Evolutionary conservation across 176 grass and related monocot species (phyloP).

Genomic region (Oryza rufipogon): DNA sequence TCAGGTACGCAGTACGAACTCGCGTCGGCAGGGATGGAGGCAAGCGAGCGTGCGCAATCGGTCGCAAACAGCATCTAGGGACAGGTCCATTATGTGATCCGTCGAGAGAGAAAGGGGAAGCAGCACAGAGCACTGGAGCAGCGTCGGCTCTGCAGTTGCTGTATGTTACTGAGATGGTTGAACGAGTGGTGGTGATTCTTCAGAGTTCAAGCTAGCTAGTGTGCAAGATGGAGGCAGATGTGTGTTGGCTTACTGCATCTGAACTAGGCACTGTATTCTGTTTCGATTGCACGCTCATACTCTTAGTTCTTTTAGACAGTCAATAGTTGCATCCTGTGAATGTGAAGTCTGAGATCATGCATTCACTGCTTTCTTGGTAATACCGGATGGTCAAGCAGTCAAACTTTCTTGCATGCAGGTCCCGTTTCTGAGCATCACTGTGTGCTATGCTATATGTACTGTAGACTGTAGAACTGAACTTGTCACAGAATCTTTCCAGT

Average conservation of each 20-base stretch:
- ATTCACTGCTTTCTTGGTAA: background rate
- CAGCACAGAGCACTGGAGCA: background rate
- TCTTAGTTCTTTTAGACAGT: background rate
- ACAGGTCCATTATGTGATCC: background rate
- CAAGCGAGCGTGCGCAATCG: background rate
- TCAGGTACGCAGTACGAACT: background rate
- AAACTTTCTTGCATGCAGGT: background rate
- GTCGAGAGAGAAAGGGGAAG: background rate
- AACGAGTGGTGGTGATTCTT: background rate
- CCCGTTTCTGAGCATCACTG: background rate
- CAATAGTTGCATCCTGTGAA: background rate
- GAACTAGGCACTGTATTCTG: no score
- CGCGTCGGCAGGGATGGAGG: slow-evolving; percentile 17
- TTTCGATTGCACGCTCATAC: no score
- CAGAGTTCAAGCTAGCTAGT: no score
- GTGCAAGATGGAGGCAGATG: no score
- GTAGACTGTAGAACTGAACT: background rate
- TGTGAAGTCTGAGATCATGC: background rate
- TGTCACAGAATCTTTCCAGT: background rate
- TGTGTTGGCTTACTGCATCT: no score
- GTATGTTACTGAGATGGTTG: background rate
- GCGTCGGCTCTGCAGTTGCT: background rate
- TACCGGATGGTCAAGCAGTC: background rate
- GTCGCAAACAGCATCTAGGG: slow-evolving; percentile 9
- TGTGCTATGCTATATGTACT: background rate